Evolutionary conservation across 176 grass and related monocot species (phyloP).

Genomic region (Melocanna baccifera): DNA sequence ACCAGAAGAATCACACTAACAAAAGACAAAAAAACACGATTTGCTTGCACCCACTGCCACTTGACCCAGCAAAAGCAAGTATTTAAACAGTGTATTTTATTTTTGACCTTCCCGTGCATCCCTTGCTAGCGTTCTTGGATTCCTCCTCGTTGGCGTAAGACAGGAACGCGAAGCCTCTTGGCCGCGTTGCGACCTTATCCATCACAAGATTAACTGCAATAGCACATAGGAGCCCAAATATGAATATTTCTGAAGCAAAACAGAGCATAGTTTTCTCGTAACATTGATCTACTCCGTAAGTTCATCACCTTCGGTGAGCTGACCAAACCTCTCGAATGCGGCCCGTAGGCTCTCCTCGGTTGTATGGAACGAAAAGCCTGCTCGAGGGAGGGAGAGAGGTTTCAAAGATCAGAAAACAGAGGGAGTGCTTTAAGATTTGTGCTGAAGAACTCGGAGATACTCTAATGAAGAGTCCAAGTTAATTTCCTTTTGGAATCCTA

Average conservation of each 20-base stretch:
- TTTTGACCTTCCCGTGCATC: slow-evolving; percentile 79
- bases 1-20: neutral
- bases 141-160: slow-evolving; percentile 56
- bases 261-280: no score
- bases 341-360: no score
- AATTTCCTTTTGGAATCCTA: neutral
- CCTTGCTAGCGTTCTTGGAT: slow-evolving; percentile 54
- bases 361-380: no score
- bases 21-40: neutral
- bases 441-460: neutral
- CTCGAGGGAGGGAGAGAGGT: no score
- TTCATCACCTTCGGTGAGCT: slow-evolving; percentile 52
- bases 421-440: neutral
- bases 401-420: no score
- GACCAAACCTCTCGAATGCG: slow-evolving; percentile 68
- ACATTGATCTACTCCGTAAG: neutral
- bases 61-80: neutral
- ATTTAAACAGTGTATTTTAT: no score
- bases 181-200: slow-evolving; percentile 59
- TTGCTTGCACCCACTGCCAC: neutral
- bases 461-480: neutral
- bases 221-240: neutral
- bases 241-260: neutral
- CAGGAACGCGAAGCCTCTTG: slow-evolving; percentile 73
- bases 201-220: slow-evolving; percentile 66